These are phyloP conservation scores for Beauveria caledonica DNA, from an alignment of 2,329 filamentous ascomycete species.

Conservation along the genomic window DNA sequence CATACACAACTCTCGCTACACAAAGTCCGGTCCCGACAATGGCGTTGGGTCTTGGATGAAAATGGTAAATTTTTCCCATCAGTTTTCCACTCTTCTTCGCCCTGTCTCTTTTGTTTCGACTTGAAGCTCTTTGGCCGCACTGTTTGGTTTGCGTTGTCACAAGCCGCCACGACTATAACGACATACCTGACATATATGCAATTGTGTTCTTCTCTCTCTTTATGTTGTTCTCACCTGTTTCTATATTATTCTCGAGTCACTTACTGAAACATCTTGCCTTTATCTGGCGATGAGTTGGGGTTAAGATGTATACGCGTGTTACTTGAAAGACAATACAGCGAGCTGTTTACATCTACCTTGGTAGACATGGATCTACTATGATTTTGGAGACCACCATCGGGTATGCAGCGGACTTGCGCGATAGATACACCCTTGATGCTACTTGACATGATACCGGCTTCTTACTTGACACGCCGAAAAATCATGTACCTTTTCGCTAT, in stretches of 20 bases:
- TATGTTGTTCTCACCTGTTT: not conserved
- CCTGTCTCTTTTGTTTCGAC: not conserved
- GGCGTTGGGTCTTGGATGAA: constrained; percentile 6
- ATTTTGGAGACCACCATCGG: not conserved
- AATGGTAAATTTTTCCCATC: not conserved
- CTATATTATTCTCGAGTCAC: not conserved
- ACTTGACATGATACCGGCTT: too few species aligned
- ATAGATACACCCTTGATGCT: not conserved
- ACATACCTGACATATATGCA: constrained; percentile 8
- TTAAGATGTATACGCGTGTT: not conserved
- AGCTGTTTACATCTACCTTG: not conserved
- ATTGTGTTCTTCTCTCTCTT: not conserved
- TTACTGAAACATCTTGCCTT: not conserved
- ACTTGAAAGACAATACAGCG: not conserved
- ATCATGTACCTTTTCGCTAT: too few species aligned
- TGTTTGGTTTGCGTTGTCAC: not conserved
- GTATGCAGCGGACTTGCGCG: not conserved
- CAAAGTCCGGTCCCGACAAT: not conserved
- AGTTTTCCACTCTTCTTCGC: not conserved
- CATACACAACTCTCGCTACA: not conserved
- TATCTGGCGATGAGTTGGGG: not conserved
- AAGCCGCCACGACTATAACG: constrained; percentile 3
- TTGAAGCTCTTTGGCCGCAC: not conserved
- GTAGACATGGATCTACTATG: not conserved
- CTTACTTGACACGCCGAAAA: too few species aligned